phyloP scores from a whole-genome alignment of 2,329 filamentous ascomycete species.

The Aureobasidium sp. region DNA sequence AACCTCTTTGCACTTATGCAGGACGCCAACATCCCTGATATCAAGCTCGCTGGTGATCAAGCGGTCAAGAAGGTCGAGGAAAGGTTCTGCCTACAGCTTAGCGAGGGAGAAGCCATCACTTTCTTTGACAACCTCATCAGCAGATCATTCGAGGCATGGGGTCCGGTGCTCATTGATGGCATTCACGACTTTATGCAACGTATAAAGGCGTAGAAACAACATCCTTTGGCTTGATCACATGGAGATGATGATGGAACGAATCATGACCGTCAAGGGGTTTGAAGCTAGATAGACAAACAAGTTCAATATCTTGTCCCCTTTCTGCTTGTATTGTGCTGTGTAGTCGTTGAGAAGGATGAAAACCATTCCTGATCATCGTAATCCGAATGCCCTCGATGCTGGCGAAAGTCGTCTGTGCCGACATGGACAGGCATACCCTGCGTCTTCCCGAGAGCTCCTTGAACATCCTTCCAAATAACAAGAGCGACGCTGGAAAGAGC shows the following conservation, averaged over 20 bases:
- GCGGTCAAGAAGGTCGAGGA: slow-evolving; percentile 93
- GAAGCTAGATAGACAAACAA: background rate
- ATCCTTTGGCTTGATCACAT: background rate
- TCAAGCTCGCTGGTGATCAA: slow-evolving; percentile 67
- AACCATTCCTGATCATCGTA: no score
- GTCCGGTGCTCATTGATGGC: slow-evolving; percentile 89
- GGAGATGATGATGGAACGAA: background rate
- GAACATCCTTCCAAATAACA: no score
- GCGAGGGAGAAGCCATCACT: slow-evolving; percentile 82
- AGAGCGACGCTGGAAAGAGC: background rate
- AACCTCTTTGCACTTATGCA: slow-evolving; percentile 97
- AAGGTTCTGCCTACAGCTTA: slow-evolving; percentile 82
- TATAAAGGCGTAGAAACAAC: background rate
- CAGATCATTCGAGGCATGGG: slow-evolving; percentile 79
- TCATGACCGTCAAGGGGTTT: background rate
- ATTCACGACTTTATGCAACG: slow-evolving; percentile 51
- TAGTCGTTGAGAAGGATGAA: no score
- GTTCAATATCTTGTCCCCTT: background rate
- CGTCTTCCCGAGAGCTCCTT: no score
- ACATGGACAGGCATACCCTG: no score
- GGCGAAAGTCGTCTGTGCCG: no score
- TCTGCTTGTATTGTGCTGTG: background rate
- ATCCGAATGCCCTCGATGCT: no score
- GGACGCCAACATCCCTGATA: slow-evolving; percentile 93
- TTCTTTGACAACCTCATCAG: slow-evolving; percentile 86